Percentiles rank a stretch among this genome's conserved stretches.
Conservation (phyloP, 164 flowering plant genomes). For the Umbellularia californica region DNA sequence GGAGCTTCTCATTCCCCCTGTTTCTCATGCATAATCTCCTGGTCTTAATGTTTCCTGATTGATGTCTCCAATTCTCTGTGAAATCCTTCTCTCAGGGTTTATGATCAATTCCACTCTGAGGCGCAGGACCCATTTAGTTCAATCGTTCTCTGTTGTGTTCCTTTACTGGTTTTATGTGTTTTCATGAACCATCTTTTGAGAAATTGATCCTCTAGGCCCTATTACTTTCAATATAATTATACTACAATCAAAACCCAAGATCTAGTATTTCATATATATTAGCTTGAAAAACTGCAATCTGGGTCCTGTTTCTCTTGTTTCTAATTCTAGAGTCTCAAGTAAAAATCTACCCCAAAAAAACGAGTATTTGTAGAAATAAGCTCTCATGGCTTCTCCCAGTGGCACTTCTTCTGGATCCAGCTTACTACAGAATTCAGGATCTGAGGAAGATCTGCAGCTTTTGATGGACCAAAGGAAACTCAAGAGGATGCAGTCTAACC, state of each 20-base stretch:
- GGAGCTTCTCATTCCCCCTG: neutral
- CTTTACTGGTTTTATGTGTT: slow-evolving; percentile 94
- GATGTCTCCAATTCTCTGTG: slow-evolving; percentile 79
- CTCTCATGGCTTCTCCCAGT: slow-evolving; percentile 43
- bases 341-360: neutral
- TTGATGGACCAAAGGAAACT: slow-evolving; percentile 59
- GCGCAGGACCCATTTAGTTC: slow-evolving; percentile 71
- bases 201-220: slow-evolving; percentile 7
- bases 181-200: slow-evolving; percentile 36
- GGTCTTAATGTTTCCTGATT: slow-evolving; percentile 39
- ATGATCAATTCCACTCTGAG: slow-evolving; percentile 37
- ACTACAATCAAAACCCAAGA: slow-evolving; percentile 1
- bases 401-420: slow-evolving; percentile 44
- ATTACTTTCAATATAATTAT: neutral
- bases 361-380: neutral
- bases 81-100: slow-evolving; percentile 73
- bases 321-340: neutral
- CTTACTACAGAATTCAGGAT: slow-evolving; percentile 25
- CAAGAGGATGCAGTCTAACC: slow-evolving; percentile 83
- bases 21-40: slow-evolving; percentile 28
- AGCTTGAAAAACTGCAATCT: slow-evolving; percentile 2
- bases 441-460: slow-evolving; percentile 43
- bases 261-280: neutral
- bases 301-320: slow-evolving; percentile 5
- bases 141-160: slow-evolving; percentile 87